These are phyloP conservation scores for Lippia alba DNA, from an alignment of 305 asterid genomes.

Conservation along the genomic window DNA sequence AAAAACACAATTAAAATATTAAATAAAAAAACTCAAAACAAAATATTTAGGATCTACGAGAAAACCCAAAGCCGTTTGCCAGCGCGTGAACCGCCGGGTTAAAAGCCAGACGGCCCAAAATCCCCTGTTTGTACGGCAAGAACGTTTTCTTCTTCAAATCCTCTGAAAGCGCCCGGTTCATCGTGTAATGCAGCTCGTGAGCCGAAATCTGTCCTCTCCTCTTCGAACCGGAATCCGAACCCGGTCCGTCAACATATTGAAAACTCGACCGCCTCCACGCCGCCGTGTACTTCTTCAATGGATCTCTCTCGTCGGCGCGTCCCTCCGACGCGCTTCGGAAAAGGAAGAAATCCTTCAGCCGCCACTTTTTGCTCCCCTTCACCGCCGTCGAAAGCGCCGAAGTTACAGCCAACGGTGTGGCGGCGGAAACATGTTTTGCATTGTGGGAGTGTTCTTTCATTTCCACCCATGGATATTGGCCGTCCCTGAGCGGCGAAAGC, in stretches of 20 bases:
- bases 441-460: too few relatives aligned
- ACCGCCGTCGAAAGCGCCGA: constrained; percentile 25
- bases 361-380: constrained; percentile 61
- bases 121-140: constrained; percentile 87
- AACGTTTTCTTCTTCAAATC: constrained; percentile 80
- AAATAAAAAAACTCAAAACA: too few relatives aligned
- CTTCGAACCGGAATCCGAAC: constrained; percentile 40
- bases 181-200: constrained; percentile 76
- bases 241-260: constrained; percentile 19
- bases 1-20: too few relatives aligned
- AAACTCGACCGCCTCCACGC: constrained; percentile 35
- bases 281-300: constrained; percentile 63
- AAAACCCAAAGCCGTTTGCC: constrained; percentile 73
- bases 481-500: constrained; percentile 65
- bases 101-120: constrained; percentile 66
- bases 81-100: constrained; percentile 71
- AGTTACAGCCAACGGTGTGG: too few relatives aligned
- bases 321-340: constrained; percentile 93
- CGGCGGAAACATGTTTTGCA: constrained; percentile 34
- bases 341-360: constrained; percentile 69
- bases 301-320: constrained; percentile 68
- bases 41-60: too few relatives aligned
- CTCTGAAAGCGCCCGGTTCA: constrained; percentile 74
- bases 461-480: constrained; percentile 45
- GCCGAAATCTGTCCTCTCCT: constrained; percentile 65